These are phyloP conservation scores for Elsinoe necatrix DNA, from an alignment of 2,329 filamentous ascomycete species.

Conservation along the genomic window DNA sequence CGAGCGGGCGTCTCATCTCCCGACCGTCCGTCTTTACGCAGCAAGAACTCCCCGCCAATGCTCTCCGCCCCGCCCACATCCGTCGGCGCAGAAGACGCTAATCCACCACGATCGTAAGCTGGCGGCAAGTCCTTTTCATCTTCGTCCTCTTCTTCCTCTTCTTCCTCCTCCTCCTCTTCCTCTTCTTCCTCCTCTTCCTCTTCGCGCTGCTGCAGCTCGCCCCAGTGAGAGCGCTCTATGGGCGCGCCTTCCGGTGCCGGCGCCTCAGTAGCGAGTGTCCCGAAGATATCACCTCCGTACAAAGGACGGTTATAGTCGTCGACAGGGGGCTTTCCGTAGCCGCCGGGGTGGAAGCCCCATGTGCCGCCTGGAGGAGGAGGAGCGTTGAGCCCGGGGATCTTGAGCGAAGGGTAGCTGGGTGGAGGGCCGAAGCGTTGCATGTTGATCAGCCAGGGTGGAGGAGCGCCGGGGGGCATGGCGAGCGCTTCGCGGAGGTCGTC, in stretches of 20 bases:
- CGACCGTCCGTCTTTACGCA: slow-evolving; percentile 59
- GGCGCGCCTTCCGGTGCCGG: slow-evolving; percentile 57
- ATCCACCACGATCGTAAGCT: slow-evolving; percentile 54
- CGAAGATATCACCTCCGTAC: slow-evolving; percentile 92
- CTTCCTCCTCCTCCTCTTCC: slow-evolving; percentile 48
- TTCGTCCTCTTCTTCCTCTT: slow-evolving; percentile 58
- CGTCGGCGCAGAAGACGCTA: slow-evolving; percentile 70
- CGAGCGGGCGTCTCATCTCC: neutral
- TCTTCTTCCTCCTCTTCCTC: slow-evolving; percentile 63
- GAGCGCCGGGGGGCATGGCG: slow-evolving; percentile 84
- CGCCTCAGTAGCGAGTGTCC: slow-evolving; percentile 56
- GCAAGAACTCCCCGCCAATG: slow-evolving; percentile 77
- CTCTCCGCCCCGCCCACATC: slow-evolving; percentile 69
- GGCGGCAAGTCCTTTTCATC: slow-evolving; percentile 65
- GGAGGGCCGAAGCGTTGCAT: slow-evolving; percentile 90
- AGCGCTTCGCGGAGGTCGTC: slow-evolving; percentile 86
- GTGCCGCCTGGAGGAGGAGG: slow-evolving; percentile 79
- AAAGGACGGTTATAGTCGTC: slow-evolving; percentile 88
- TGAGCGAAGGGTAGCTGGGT: slow-evolving; percentile 89
- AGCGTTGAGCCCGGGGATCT: slow-evolving; percentile 88
- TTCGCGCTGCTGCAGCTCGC: slow-evolving; percentile 73
- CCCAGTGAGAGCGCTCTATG: slow-evolving; percentile 83
- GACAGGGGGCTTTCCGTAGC: slow-evolving; percentile 90
- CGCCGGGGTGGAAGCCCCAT: slow-evolving; percentile 93
- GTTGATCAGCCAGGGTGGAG: slow-evolving; percentile 95